These are phyloP conservation scores for Irpex sp. DNA, from an alignment of 1,284 basidiomycete genomes.

Conservation along the genomic window DNA sequence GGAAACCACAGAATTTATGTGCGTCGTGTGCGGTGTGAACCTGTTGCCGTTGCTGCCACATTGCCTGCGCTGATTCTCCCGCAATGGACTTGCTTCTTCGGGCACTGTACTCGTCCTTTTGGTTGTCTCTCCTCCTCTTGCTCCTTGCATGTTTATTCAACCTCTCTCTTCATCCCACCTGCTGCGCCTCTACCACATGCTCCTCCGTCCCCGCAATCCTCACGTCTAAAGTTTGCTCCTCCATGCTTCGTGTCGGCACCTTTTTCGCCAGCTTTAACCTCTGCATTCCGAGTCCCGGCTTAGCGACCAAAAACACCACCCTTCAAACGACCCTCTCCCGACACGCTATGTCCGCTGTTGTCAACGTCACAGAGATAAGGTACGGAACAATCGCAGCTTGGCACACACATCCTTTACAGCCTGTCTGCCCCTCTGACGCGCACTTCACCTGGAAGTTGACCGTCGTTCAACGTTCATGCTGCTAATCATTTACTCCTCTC, in stretches of 20 bases:
- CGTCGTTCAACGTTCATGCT: too few relatives aligned
- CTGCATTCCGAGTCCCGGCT: not conserved
- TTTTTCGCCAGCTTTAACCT: not conserved
- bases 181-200: too few relatives aligned
- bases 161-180: too few relatives aligned
- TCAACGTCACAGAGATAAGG: not conserved
- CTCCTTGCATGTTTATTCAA: too few relatives aligned
- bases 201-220: too few relatives aligned
- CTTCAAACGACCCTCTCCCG: not conserved
- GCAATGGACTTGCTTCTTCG: too few relatives aligned
- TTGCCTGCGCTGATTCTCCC: not conserved
- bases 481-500: too few relatives aligned
- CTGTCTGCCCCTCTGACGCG: not conserved
- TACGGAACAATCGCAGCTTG: not conserved
- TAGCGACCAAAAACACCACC: not conserved
- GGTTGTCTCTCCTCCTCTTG: too few relatives aligned
- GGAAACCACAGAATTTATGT: too few relatives aligned
- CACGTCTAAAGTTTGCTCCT: too few relatives aligned
- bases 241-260: too few relatives aligned
- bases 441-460: not conserved
- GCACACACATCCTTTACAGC: not conserved
- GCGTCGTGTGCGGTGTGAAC: not conserved
- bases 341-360: not conserved
- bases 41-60: not conserved
- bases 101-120: too few relatives aligned